Evolutionary conservation across 192 early-diverging fungal genomes (phyloP).

Genomic region (Gigaspora rosea): DNA sequence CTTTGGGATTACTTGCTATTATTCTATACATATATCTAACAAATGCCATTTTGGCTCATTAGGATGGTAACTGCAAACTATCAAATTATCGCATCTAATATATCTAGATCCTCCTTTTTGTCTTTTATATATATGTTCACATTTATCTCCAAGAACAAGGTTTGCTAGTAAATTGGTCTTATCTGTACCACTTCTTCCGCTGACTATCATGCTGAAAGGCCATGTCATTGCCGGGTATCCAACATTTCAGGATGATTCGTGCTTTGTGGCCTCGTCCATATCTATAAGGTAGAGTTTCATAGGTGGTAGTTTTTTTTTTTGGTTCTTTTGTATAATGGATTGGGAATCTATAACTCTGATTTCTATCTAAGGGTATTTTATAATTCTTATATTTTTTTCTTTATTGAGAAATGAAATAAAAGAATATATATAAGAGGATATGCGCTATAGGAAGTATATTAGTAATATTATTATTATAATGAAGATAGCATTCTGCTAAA

Average conservation of each 20-base stretch:
- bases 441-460: background rate
- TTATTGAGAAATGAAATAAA: background rate
- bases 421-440: background rate
- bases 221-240: background rate
- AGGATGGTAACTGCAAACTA: conserved; percentile 17
- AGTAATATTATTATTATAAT: background rate
- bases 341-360: conserved; percentile 21
- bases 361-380: background rate
- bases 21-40: conserved; percentile 17
- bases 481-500: too few relatives aligned
- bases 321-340: conserved; percentile 8
- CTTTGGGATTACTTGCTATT: conserved; percentile 11
- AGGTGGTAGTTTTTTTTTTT: conserved; percentile 14
- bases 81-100: conserved; percentile 24
- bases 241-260: background rate
- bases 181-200: background rate
- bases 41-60: conserved; percentile 14
- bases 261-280: background rate
- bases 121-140: background rate
- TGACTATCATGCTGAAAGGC: background rate
- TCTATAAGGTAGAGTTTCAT: conserved; percentile 16
- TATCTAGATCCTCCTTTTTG: conserved; percentile 14
- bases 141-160: conserved; percentile 8
- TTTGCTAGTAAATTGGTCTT: conserved; percentile 10
- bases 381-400: too few relatives aligned